These are phyloP conservation scores for Candida pini DNA, from an alignment of 805 yeast species.

Conservation along the genomic window DNA sequence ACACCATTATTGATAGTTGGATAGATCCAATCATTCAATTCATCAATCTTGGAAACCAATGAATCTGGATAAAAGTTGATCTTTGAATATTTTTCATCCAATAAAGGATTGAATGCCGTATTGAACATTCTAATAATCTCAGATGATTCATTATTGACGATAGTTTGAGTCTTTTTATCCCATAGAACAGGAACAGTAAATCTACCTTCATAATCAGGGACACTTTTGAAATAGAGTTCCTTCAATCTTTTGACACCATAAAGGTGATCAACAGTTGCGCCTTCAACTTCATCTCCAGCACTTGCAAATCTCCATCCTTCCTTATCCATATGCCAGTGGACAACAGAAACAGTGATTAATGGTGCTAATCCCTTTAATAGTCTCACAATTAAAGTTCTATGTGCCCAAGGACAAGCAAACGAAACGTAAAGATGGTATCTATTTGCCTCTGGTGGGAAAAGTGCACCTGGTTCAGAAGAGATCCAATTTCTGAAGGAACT, in stretches of 20 bases:
- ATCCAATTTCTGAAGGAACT: constrained; percentile 60
- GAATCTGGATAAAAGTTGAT: constrained; percentile 60
- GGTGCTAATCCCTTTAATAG: constrained; percentile 66
- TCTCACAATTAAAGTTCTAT: constrained; percentile 71
- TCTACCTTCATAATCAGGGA: constrained; percentile 73
- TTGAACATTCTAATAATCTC: constrained; percentile 85
- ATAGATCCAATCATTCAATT: constrained; percentile 75
- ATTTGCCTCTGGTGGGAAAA: constrained; percentile 66
- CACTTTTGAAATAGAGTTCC: constrained; percentile 69
- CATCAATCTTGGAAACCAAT: constrained; percentile 58
- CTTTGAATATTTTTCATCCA: constrained; percentile 41
- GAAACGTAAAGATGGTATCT: constrained; percentile 88
- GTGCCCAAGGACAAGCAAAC: constrained; percentile 96
- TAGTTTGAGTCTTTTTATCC: constrained; percentile 77
- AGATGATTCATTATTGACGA: constrained; percentile 87
- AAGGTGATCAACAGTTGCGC: constrained; percentile 52
- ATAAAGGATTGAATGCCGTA: constrained; percentile 59
- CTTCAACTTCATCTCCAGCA: constrained; percentile 38
- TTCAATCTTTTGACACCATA: constrained; percentile 56
- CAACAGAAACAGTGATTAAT: constrained; percentile 65
- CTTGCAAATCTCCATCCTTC: constrained; percentile 83
- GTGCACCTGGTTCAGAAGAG: constrained; percentile 50
- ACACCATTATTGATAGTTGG: constrained; percentile 88
- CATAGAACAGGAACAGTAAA: constrained; percentile 91
- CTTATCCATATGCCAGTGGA: constrained; percentile 85